These are phyloP conservation scores for Hypoxylon sp. DNA, from an alignment of 2,329 filamentous ascomycete genomes.

Conservation along the genomic window DNA sequence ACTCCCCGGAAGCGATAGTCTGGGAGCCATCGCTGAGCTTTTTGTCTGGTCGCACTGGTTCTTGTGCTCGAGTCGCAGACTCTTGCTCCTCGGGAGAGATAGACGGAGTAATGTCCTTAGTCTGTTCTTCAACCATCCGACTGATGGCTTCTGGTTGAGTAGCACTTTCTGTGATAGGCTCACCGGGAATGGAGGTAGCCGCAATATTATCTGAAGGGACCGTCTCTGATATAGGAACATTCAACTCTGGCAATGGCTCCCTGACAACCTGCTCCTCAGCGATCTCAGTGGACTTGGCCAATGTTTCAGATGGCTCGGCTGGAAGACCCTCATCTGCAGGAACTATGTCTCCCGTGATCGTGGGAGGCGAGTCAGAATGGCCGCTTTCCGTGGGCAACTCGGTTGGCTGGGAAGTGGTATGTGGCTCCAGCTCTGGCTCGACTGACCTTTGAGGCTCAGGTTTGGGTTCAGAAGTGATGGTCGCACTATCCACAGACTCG, in stretches of 20 bases:
- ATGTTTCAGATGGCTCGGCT: constrained; percentile 1
- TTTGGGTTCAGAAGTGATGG: constrained; percentile 41
- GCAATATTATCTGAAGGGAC: constrained; percentile 15
- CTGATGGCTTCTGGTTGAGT: constrained; percentile 15
- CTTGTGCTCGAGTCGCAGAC: constrained; percentile 32
- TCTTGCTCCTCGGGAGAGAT: constrained; percentile 29
- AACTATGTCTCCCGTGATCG: constrained; percentile 10
- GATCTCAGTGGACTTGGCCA: constrained; percentile 14
- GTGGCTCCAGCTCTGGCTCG: constrained; percentile 38
- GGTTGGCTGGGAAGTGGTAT: constrained; percentile 10
- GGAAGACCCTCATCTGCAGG: constrained; percentile 19
- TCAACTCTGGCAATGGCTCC: constrained; percentile 12
- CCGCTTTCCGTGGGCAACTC: constrained; percentile 12
- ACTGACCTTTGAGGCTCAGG: constrained; percentile 39
- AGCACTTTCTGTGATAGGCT: constrained; percentile 9
- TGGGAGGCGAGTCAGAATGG: not conserved
- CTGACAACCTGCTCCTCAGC: constrained; percentile 17
- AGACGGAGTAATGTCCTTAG: not conserved
- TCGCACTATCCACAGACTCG: constrained; percentile 39
- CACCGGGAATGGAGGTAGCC: constrained; percentile 8
- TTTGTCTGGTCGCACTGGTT: constrained; percentile 33
- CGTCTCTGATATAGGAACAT: constrained; percentile 17
- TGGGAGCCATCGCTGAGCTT: constrained; percentile 6
- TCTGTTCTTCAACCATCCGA: constrained; percentile 20
- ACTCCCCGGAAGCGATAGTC: not conserved